phyloP scores from a whole-genome alignment of 2,329 filamentous ascomycete genomes.

The Pseudopithomyces maydicus region DNA sequence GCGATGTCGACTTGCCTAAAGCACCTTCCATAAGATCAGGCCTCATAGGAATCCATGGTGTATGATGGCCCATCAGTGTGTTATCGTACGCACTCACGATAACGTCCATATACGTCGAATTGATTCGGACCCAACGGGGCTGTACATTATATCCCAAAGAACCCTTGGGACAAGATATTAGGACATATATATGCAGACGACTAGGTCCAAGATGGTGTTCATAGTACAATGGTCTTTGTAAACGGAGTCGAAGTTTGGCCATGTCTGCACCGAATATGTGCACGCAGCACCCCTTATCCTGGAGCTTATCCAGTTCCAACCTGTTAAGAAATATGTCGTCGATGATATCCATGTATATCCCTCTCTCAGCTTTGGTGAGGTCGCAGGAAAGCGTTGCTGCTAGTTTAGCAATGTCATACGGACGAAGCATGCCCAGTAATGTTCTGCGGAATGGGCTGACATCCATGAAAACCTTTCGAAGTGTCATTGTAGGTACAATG shows the following conservation, averaged over 20 bases:
- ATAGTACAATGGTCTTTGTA: background rate
- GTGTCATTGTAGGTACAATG: background rate
- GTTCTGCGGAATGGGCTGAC: background rate
- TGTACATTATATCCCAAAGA: background rate
- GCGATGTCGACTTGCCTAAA: background rate
- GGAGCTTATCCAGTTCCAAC: background rate
- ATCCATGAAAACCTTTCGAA: background rate
- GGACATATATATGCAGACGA: background rate
- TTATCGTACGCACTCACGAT: background rate
- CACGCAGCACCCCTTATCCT: background rate
- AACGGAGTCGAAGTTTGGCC: background rate
- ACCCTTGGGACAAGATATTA: background rate
- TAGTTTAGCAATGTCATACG: background rate
- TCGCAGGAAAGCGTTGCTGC: background rate
- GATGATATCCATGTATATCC: background rate
- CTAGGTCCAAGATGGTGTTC: background rate
- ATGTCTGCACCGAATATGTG: background rate
- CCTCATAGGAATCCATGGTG: background rate
- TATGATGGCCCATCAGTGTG: background rate
- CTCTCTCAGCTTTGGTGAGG: background rate
- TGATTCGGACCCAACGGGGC: background rate
- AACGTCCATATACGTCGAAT: background rate
- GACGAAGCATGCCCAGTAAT: background rate
- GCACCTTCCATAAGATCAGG: background rate
- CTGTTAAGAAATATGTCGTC: background rate